phyloP scores from a whole-genome alignment of 2,329 filamentous ascomycete species.

The Penicillium aurantiogriseum region DNA sequence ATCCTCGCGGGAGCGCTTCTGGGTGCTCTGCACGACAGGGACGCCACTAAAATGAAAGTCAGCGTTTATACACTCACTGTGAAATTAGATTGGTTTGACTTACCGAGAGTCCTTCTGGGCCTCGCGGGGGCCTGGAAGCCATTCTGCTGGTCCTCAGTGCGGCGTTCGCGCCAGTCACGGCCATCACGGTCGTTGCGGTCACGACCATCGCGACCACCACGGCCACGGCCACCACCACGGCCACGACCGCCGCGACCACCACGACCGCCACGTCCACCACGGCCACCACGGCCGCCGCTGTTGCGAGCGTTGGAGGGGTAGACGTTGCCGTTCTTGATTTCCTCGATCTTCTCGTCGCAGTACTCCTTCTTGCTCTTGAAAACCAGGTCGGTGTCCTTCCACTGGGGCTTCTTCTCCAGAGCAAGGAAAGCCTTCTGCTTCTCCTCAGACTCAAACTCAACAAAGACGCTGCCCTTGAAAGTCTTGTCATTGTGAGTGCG shows the following conservation, averaged over 20 bases:
- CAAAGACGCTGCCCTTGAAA: conserved; percentile 97
- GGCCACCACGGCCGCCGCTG: conserved; percentile 47
- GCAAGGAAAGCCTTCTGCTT: conserved; percentile 75
- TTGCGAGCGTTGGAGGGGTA: conserved; percentile 45
- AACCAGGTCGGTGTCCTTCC: conserved; percentile 73
- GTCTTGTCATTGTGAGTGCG: conserved; percentile 62
- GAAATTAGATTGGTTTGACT: neutral
- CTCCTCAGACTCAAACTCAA: conserved; percentile 82
- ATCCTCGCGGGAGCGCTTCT: conserved; percentile 50
- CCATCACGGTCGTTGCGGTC: conserved; percentile 32
- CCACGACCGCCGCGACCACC: conserved; percentile 44
- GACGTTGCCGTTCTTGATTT: conserved; percentile 69
- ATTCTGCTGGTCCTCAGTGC: conserved; percentile 45
- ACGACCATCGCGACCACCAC: conserved; percentile 27
- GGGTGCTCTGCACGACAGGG: conserved; percentile 44
- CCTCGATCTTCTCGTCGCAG: conserved; percentile 70
- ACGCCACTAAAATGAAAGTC: conserved; percentile 38
- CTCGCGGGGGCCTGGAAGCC: conserved; percentile 36
- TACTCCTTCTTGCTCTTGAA: conserved; percentile 90
- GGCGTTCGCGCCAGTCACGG: conserved; percentile 47
- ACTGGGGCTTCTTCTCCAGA: conserved; percentile 77
- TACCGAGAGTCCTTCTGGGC: conserved; percentile 46
- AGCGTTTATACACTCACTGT: neutral
- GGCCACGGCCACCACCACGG: conserved; percentile 44
- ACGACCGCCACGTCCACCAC: conserved; percentile 42